Evolutionary conservation across 1,139 yeast genomes (phyloP), one percentile per base, ranked within the genome.

Genomic region (Groenewaldozyma sp.): DNA sequence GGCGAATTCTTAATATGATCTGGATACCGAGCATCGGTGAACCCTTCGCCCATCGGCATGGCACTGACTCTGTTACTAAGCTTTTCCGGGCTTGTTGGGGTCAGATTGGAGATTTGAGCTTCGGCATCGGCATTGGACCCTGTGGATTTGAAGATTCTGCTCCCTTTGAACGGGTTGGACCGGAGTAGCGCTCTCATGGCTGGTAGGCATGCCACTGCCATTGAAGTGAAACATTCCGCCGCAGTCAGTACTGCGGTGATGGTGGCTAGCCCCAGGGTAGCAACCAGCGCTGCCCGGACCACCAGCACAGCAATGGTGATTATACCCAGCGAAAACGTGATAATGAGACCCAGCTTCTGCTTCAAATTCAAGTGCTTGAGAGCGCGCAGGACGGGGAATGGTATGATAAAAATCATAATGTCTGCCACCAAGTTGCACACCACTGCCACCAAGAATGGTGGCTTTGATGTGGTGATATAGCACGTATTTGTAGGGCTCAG

Each of bases 201-300:
- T 14, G 61, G 61, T 45, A 56, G 39, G 35, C 52, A 46, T 9
- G 59, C 60, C 3, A 56, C 59, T 16, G 48, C 47, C 50, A 54
- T 50, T 10, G 59, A 54, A 9, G 57, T 55, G 36, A 50, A 51
- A 36, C 56, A 50, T 38, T 56, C 61, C 6, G 55, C 47, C 2
- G 59, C 59, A 3, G 59, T 53, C 19, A 56, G 42, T 22, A 56
- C 45, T 11, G 59, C 60, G 4, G 53, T 40, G 28, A 38, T 35
- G 22, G 54, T 44, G 21, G 54, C 51, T 18, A 45, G 38, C 2
- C 56, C 60, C 3, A 49, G 42, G 5, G 49, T 18, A 7, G 48
- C 56, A 21, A 53, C 35, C 21, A 54, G 38, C 6, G 49, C 48
- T 6, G 53, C 55, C 14, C 61, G 50, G 13, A 51, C 50, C 11